Conservation (phyloP, 805 yeast species). For the Candida pseudoglaebosa region DNA sequence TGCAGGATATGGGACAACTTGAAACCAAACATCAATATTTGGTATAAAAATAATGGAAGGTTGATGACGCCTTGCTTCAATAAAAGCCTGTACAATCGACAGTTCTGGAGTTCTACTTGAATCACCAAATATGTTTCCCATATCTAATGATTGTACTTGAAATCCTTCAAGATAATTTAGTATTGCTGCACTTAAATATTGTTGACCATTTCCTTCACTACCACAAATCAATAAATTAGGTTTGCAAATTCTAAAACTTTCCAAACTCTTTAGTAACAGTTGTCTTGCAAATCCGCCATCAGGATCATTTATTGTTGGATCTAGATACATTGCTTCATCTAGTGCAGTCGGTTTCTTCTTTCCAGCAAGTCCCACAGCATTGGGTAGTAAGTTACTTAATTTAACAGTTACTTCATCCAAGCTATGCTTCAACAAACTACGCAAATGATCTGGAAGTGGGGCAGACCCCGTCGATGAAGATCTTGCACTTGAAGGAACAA, state of each 20-base stretch:
- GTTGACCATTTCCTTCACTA: slow-evolving; percentile 77
- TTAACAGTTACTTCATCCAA: slow-evolving; percentile 43
- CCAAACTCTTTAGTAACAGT: slow-evolving; percentile 50
- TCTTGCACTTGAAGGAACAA: slow-evolving; percentile 89
- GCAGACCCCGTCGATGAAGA: slow-evolving; percentile 69
- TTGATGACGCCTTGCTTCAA: slow-evolving; percentile 84
- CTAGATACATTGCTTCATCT: slow-evolving; percentile 67
- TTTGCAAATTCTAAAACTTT: slow-evolving; percentile 63
- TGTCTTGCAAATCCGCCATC: slow-evolving; percentile 71
- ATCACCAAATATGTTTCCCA: slow-evolving; percentile 74
- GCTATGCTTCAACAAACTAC: slow-evolving; percentile 56
- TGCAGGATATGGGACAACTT: slow-evolving; percentile 64
- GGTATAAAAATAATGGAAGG: slow-evolving; percentile 87
- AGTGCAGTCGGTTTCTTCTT: slow-evolving; percentile 50
- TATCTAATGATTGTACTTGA: slow-evolving; percentile 81
- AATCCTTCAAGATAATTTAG: slow-evolving; percentile 83
- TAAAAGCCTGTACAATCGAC: slow-evolving; percentile 73
- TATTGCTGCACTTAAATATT: slow-evolving; percentile 77
- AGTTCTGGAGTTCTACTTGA: slow-evolving; percentile 80
- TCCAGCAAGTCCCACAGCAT: slow-evolving; percentile 27
- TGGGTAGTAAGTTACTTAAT: slow-evolving; percentile 61
- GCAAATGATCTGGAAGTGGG: slow-evolving; percentile 72
- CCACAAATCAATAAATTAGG: slow-evolving; percentile 82
- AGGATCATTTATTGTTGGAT: slow-evolving; percentile 49
- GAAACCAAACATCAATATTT: slow-evolving; percentile 71